Evolutionary conservation across 371 early-diverging fungal species (phyloP), one percentile per base, ranked within the genome.

Genomic region (Rhizomucor miehei): DNA sequence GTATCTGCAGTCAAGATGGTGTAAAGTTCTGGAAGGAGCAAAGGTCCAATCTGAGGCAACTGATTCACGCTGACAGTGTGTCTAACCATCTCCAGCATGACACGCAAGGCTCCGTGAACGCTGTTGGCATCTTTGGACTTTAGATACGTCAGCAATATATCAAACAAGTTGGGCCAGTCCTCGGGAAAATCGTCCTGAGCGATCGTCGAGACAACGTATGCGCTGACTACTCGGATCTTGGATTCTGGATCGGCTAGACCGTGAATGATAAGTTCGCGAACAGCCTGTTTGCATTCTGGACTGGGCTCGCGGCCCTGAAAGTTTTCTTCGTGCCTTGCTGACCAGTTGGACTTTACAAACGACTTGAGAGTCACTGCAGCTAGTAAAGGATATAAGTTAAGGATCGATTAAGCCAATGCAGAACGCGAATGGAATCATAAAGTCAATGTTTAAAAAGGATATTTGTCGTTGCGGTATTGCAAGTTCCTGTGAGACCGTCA

Each of bases 111-210:
- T 44, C 95, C 92, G 63, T 92, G 91, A 17, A 93, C 89, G 56
- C 86, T 85, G 24, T 88, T 80, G 0, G 82, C 64, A 23, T 82
- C 76, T 52, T 84, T 88, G 29, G 80, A 75, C 48, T 85, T 83
- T 48, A 95, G 67, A 51, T 84, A 75, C 20, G 73, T 77, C 35
- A 95, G 67, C 38, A 96, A 75, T 17, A 85, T 76, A 57, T 89
- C 86, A 57, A 95, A 83, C 34, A 97, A 78, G 41, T 89, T 84
- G n/a, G 93, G 92, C 98, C 98, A 97, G 19, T 87, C 79, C 61
- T 95, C 96, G 1, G 96, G 95, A 81, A 92, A 96, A 76, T 97
- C 97, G 40, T 88, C 83, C 44, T 88, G 88, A 1, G 94, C 95
- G 63, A 97, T 92, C 54, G 82, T 86, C 14, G 96, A 89, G 3